phyloP scores from a whole-genome alignment of 331 rosid genomes.

The Prunus yedoensis region DNA sequence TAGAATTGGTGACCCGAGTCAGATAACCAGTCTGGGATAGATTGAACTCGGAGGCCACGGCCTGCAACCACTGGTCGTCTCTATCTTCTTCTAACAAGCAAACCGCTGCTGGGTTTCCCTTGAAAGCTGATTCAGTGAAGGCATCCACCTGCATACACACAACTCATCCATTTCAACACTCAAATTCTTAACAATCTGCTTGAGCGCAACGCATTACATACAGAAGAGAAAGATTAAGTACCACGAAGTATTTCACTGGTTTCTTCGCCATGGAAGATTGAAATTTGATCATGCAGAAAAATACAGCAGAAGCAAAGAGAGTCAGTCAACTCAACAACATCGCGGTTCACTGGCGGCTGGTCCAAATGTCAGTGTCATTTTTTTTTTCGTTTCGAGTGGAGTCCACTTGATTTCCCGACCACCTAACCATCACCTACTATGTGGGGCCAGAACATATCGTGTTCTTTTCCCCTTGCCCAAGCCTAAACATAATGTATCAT shows the following conservation, averaged over 20 bases:
- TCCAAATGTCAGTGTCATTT: too few relatives aligned
- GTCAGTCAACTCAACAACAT: too few relatives aligned
- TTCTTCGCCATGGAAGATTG: constrained; percentile 42
- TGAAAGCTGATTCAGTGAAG: constrained; percentile 65
- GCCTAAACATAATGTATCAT: too few relatives aligned
- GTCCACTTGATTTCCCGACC: too few relatives aligned
- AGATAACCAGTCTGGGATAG: constrained; percentile 54
- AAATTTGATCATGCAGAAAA: too few relatives aligned
- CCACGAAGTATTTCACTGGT: constrained; percentile 62
- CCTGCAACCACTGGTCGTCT: constrained; percentile 61
- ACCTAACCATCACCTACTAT: too few relatives aligned
- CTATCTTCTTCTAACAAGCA: constrained; percentile 59
- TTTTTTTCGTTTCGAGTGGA: too few relatives aligned
- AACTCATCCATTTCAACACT: neutral
- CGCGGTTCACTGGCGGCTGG: too few relatives aligned
- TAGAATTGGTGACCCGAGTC: constrained; percentile 25
- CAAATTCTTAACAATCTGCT: neutral
- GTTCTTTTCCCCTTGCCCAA: too few relatives aligned
- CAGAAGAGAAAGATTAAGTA: constrained; percentile 10
- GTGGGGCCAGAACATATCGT: too few relatives aligned
- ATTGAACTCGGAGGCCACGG: constrained; percentile 71
- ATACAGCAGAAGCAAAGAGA: too few relatives aligned
- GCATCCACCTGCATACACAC: constrained; percentile 57
- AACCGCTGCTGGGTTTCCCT: constrained; percentile 84
- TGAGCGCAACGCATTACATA: neutral